Conservation (phyloP, 139 green algal genomes). For the Pedinophyceae sp. region DNA sequence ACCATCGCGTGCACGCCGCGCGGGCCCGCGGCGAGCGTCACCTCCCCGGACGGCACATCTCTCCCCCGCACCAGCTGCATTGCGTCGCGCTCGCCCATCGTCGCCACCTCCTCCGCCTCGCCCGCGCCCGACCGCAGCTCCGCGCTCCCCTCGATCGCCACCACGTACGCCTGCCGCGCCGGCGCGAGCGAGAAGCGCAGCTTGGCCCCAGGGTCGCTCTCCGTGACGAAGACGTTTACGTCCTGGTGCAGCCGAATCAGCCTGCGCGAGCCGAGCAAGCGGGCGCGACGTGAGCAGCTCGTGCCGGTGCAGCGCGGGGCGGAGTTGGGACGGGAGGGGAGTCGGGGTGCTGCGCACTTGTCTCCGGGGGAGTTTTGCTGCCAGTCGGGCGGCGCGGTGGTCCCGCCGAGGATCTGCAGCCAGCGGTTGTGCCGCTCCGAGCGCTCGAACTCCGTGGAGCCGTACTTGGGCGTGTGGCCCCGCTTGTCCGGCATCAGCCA, state of each 20-base stretch:
- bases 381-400: constrained; percentile 11
- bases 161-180: constrained; percentile 27
- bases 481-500: constrained; percentile 52
- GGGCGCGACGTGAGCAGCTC: background rate
- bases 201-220: constrained; percentile 25
- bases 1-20: no score
- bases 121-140: background rate
- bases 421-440: constrained; percentile 45
- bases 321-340: background rate
- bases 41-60: no score
- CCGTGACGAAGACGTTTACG: constrained; percentile 49
- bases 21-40: no score
- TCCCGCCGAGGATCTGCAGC: constrained; percentile 51
- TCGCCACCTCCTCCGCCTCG: background rate
- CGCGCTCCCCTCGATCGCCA: constrained; percentile 37
- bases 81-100: background rate
- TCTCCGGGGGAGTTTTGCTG: background rate
- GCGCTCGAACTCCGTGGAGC: constrained; percentile 9
- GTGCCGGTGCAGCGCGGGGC: background rate
- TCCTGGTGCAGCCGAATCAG: constrained; percentile 24
- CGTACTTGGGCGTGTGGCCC: constrained; percentile 46
- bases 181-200: constrained; percentile 8
- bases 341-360: constrained; percentile 18
- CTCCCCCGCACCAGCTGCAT: background rate
- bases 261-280: no score